These are phyloP conservation scores for Themeda triandra DNA, from an alignment of 176 grass and related monocot species.

Conservation along the genomic window DNA sequence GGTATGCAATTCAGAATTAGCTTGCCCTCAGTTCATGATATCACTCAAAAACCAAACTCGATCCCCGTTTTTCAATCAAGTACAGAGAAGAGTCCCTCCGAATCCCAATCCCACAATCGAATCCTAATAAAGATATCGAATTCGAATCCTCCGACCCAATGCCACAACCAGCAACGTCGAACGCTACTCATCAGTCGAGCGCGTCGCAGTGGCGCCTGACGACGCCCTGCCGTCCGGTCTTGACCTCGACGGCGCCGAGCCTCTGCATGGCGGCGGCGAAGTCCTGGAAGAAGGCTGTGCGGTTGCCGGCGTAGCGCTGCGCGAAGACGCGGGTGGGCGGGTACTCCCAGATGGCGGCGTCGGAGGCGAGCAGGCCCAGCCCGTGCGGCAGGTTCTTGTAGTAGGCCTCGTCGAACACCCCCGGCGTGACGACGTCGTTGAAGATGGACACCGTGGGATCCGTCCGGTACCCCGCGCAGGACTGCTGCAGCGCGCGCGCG, in stretches of 20 bases:
- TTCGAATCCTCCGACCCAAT: neutral
- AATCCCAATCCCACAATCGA: neutral
- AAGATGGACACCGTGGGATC: conserved; percentile 85
- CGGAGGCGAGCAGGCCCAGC: conserved; percentile 73
- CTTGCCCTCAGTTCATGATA: neutral
- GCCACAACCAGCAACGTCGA: neutral
- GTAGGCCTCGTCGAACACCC: conserved; percentile 79
- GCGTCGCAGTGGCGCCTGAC: conserved; percentile 74
- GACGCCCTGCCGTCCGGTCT: conserved; percentile 65
- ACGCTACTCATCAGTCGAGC: conserved; percentile 37
- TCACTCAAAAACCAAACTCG: no score
- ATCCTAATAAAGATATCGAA: conserved; percentile 9
- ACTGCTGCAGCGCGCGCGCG: conserved; percentile 62
- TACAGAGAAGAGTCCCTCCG: neutral
- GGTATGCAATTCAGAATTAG: neutral
- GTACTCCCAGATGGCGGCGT: conserved; percentile 69
- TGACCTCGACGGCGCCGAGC: conserved; percentile 77
- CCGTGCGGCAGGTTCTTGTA: conserved; percentile 77
- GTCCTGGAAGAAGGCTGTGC: conserved; percentile 86
- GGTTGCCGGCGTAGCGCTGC: conserved; percentile 68
- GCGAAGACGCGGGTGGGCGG: conserved; percentile 55
- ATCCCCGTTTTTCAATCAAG: no score
- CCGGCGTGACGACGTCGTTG: conserved; percentile 81
- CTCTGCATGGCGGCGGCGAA: conserved; percentile 80
- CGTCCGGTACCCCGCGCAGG: conserved; percentile 59